A percentile compares a stretch with the other conserved stretches of the same genome.
phyloP scores from a whole-genome alignment of 768 basidiomycete genomes.

The Exsudoporus frostii region DNA sequence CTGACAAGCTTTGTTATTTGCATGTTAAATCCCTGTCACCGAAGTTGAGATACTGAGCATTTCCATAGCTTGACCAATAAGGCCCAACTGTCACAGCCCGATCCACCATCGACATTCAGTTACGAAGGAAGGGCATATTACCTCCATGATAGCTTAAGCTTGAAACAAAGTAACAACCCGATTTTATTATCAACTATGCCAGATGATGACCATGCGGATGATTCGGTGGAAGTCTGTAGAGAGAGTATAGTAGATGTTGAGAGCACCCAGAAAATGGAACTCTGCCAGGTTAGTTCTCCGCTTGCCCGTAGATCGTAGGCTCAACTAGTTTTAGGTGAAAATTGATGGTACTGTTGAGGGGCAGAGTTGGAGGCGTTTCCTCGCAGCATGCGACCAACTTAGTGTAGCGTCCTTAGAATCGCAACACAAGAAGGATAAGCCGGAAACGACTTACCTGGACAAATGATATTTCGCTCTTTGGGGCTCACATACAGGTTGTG shows the following conservation, averaged over 20 bases:
- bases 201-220: not conserved
- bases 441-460: not conserved
- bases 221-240: constrained; percentile 24
- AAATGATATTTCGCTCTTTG: constrained; percentile 3
- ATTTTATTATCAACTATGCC: constrained; percentile 7
- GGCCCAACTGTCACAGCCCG: constrained; percentile 36
- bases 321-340: constrained; percentile 37
- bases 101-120: constrained; percentile 43
- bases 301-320: not conserved
- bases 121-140: constrained; percentile 40
- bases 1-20: constrained; percentile 40
- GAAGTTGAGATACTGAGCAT: constrained; percentile 3
- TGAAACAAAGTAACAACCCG: constrained; percentile 42
- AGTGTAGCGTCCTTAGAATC: constrained; percentile 30
- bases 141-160: constrained; percentile 44
- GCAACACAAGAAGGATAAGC: constrained; percentile 21
- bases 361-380: constrained; percentile 44
- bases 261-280: constrained; percentile 45
- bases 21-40: constrained; percentile 27
- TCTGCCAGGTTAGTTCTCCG: constrained; percentile 49
- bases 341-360: constrained; percentile 39
- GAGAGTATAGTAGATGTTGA: constrained; percentile 57
- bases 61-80: constrained; percentile 33
- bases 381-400: constrained; percentile 43
- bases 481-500: not conserved